Evolutionary conservation across 2,329 filamentous ascomycete species (phyloP), one percentile per base, ranked within the genome.

Genomic region (Claviceps paspali): DNA sequence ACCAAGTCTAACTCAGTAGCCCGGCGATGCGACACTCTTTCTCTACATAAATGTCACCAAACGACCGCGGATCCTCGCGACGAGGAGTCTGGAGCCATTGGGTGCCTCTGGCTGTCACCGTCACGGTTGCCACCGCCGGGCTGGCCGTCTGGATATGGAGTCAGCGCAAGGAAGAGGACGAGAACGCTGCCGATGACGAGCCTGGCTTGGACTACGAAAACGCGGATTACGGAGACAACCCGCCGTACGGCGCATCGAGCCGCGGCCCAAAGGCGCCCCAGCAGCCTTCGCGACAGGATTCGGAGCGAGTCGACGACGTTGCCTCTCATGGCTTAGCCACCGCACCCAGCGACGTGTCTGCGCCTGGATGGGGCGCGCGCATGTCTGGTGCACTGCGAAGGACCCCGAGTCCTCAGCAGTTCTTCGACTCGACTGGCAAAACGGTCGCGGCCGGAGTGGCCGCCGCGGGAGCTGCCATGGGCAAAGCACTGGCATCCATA

Each of bases 81-180:
- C 66, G 70, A 57, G 65, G 70, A 54, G 70, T 75, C 47, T 73
- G 83, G 62, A 73, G 79, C 52, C 88, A 92, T 62, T 95, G 87
- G 84, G 74, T 94, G 42, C 88, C 88, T 44, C 70, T 96, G 39
- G 79, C 78, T 46, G 61, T 94, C 45, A 95, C 87, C 35, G 76
- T 93, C 41, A 87, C 85, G 33, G 76, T 92, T 48, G 88, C 88
- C 42, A 85, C 87, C 17, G 78, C 82, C 38, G 86, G 87, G 24
- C 63, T 93, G 33, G 87, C 79, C 36, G 85, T 85, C 40, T 96
- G 88, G 88, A 76, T 87, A 42, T 94, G 86, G 86, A 92, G 82
- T 56, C 86, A 93, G 62, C 79, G 84, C 51, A 75, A 70, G 51
- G 79, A 82, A 46, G 73, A 79, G 41, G 79, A 84, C 37, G 79